Conservation (phyloP, 1,139 yeast genomes). For the Pichia cactophila region DNA sequence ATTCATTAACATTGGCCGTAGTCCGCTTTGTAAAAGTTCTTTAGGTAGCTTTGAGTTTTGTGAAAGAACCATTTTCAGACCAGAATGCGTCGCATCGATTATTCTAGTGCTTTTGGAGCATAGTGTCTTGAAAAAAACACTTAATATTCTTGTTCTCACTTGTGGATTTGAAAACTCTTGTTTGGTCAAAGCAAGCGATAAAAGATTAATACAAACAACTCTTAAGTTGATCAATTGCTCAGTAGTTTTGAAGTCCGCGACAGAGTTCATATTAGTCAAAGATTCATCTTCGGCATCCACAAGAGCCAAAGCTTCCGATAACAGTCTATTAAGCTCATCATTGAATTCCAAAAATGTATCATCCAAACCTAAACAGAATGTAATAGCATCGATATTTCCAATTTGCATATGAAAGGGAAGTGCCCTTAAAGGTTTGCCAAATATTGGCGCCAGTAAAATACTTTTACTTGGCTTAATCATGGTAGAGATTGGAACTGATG, state of each 20-base stretch:
- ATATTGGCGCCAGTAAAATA: constrained; percentile 81
- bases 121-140: constrained; percentile 90
- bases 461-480: constrained; percentile 79
- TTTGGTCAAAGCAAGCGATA: constrained; percentile 77
- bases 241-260: constrained; percentile 79
- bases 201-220: constrained; percentile 78
- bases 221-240: constrained; percentile 81
- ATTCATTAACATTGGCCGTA: constrained; percentile 92
- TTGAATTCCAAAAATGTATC: constrained; percentile 78
- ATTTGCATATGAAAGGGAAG: constrained; percentile 98
- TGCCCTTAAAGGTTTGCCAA: constrained; percentile 93
- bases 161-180: constrained; percentile 70
- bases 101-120: constrained; percentile 81
- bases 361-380: constrained; percentile 77
- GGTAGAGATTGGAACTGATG: constrained; percentile 61
- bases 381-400: constrained; percentile 94
- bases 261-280: constrained; percentile 76
- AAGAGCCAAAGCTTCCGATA: constrained; percentile 84
- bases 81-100: constrained; percentile 88
- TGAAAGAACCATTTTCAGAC: constrained; percentile 73
- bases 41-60: constrained; percentile 88
- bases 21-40: constrained; percentile 85
- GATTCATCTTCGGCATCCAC: constrained; percentile 98
- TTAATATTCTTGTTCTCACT: constrained; percentile 77
- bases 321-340: constrained; percentile 76